Percentiles rank a stretch among this genome's conserved stretches.
These are phyloP conservation scores for Bassia scoparia DNA, from an alignment of 148 eudicot species.

Conservation along the genomic window DNA sequence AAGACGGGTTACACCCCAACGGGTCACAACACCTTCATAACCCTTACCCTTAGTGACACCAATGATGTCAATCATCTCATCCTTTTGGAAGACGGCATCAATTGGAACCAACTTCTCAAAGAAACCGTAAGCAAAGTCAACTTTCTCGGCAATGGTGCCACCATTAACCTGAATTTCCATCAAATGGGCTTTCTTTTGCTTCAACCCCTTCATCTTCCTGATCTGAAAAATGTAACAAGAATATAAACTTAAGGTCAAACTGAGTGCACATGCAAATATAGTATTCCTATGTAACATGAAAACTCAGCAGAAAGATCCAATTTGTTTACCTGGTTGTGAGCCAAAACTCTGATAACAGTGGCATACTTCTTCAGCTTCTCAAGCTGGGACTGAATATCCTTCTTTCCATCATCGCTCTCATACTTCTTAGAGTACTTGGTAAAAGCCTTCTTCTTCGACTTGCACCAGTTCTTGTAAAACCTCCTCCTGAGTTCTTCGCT, in stretches of 20 bases:
- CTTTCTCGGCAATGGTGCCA: slow-evolving; percentile 71
- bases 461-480: slow-evolving; percentile 84
- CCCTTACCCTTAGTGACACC: slow-evolving; percentile 81
- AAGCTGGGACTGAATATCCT: slow-evolving; percentile 63
- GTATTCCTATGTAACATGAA: too few species aligned
- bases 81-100: slow-evolving; percentile 78
- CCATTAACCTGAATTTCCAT: slow-evolving; percentile 88
- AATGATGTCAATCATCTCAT: slow-evolving; percentile 72
- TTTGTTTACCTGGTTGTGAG: slow-evolving; percentile 70
- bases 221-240: slow-evolving; percentile 33
- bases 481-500: slow-evolving; percentile 71
- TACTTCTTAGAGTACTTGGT: slow-evolving; percentile 60
- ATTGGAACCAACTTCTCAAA: slow-evolving; percentile 73
- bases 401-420: slow-evolving; percentile 66
- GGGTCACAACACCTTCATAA: slow-evolving; percentile 75
- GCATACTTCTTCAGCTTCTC: slow-evolving; percentile 74
- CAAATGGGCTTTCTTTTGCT: slow-evolving; percentile 75
- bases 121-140: slow-evolving; percentile 65
- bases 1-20: slow-evolving; percentile 80
- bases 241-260: too few species aligned
- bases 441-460: slow-evolving; percentile 86
- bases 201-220: slow-evolving; percentile 82
- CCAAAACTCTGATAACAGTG: slow-evolving; percentile 65
- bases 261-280: too few species aligned
- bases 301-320: too few species aligned